Conservation (phyloP, 768 basidiomycete genomes). For the Boletellus emodensis region DNA sequence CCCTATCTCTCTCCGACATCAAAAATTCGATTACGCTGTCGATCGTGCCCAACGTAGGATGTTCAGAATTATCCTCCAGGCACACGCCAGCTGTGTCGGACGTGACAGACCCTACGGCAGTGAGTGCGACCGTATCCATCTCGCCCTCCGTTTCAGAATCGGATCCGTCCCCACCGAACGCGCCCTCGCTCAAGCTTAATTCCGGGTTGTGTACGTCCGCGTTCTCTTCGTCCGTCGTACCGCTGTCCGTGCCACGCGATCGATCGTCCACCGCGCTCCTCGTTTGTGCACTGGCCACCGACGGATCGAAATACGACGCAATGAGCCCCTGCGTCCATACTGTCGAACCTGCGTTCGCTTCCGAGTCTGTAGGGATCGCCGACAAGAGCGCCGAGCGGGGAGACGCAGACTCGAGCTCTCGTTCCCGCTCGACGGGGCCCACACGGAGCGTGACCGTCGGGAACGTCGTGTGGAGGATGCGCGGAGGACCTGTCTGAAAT, state of each 20-base stretch:
- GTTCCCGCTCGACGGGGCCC: conserved; percentile 21
- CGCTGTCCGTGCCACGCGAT: conserved; percentile 24
- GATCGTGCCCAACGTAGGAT: conserved; percentile 69
- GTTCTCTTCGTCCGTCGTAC: conserved; percentile 15
- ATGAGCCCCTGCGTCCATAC: conserved; percentile 62
- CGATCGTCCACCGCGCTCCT: conserved; percentile 24
- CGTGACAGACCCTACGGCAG: conserved; percentile 24
- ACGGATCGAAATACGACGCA: conserved; percentile 50
- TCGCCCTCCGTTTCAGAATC: conserved; percentile 39
- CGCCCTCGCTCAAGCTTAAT: conserved; percentile 1
- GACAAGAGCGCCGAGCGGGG: conserved; percentile 23
- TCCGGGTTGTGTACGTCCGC: neutral
- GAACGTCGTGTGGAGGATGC: conserved; percentile 19
- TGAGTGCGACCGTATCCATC: conserved; percentile 23
- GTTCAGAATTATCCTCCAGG: conserved; percentile 33
- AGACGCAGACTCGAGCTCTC: conserved; percentile 27
- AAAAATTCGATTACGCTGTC: conserved; percentile 74
- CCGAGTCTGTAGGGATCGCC: conserved; percentile 29
- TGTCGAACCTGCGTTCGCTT: conserved; percentile 50
- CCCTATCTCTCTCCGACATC: conserved; percentile 61
- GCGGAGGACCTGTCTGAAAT: conserved; percentile 44
- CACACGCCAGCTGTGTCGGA: conserved; percentile 25
- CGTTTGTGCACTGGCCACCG: conserved; percentile 26
- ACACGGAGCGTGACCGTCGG: conserved; percentile 8
- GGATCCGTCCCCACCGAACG: conserved; percentile 17